Evolutionary conservation across 495 filamentous ascomycete genomes (phyloP), one percentile per base, ranked within the genome.

Genomic region (Xylaria palmicola): DNA sequence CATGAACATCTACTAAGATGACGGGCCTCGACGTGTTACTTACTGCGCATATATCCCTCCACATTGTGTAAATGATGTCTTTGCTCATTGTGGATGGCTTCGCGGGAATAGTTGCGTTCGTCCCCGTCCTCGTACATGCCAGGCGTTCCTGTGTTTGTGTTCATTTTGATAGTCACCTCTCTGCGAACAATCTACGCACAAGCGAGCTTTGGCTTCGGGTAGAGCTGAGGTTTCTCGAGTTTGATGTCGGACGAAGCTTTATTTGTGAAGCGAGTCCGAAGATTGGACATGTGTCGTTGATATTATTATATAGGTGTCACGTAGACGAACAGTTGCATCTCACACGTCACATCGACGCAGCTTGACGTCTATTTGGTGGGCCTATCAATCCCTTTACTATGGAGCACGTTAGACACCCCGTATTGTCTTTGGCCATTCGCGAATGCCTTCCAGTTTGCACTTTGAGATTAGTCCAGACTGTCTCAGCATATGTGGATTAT

Each of bases 21-120:
- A 37, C 15, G 19, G 10, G 4, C 10, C 19, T 43, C n/a, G 44
- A n/a, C 17, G 9, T 27, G 22, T 3, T 24, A 62, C 68, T 56
- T 51, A 64, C 68, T 70, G 7, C 49, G 63, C 27, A 15, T 65
- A 30, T 66, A 68, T 12, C 68, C 68, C 20, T 65, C 59, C 1
- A 56, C 68, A 5, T 66, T 71, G 0, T 20, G 59, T 7, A 32
- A 51, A 40, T 71, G 66, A 13, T 68, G 68, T 19, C 50, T 59
- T 10, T 56, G 56, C 52, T 71, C 68, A 0, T 62, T 34, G 34
- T 32, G 63, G 17, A 71, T 53, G 19, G 40, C 56, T 9, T 57
- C 37, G 24, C 54, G 52, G 1, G 43, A 39, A 44, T 68, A 71
- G 62, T 69, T 71, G 49, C 54, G 32, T 44, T 67, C 59, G 26